These are phyloP conservation scores for Pseudocercospora pini-densiflorae DNA, from an alignment of 2,329 filamentous ascomycete species.

Conservation along the genomic window DNA sequence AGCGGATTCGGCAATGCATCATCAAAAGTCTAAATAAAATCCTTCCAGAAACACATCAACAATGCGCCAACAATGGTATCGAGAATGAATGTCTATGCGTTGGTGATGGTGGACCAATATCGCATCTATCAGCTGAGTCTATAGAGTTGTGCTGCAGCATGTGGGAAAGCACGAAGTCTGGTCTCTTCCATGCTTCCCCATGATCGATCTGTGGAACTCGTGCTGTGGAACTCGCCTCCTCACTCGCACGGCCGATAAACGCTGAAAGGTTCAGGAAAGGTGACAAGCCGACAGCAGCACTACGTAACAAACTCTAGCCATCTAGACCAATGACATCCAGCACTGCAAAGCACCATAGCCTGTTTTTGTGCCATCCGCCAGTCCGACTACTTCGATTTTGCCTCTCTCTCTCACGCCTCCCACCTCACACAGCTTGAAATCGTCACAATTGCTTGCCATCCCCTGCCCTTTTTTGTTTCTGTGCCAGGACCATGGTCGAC, in stretches of 20 bases:
- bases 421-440: too few species aligned
- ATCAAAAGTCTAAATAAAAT: neutral
- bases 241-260: neutral
- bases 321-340: neutral
- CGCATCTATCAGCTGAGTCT: neutral
- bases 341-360: neutral
- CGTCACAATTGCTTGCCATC: too few species aligned
- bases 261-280: neutral
- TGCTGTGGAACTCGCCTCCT: neutral
- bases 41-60: neutral
- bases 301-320: neutral
- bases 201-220: too few species aligned
- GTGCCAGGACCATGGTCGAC: too few species aligned
- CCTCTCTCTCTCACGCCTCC: too few species aligned
- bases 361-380: neutral
- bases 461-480: too few species aligned
- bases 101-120: neutral
- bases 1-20: slow-evolving; percentile 1
- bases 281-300: neutral
- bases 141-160: neutral
- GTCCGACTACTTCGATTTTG: neutral
- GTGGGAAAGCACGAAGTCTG: neutral
- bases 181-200: too few species aligned
- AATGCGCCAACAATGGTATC: neutral
- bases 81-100: neutral